phyloP scores from a whole-genome alignment of 1,139 yeast species.

The Meyerozyma carpophila region DNA sequence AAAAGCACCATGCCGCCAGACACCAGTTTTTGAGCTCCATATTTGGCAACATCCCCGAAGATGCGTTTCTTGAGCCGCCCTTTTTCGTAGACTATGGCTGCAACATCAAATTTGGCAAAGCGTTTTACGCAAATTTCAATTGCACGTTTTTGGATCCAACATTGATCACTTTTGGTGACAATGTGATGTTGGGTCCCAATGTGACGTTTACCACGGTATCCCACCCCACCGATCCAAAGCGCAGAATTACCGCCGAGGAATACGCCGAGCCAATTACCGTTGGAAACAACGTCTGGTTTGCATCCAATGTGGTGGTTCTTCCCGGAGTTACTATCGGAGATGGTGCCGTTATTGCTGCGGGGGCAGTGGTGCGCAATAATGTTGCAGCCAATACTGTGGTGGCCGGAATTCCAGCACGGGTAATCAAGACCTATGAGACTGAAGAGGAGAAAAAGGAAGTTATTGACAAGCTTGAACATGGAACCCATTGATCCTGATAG shows the following conservation, averaged over 20 bases:
- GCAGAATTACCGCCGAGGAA: conserved; percentile 42
- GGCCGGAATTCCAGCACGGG: conserved; percentile 57
- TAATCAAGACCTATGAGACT: conserved; percentile 25
- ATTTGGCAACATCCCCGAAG: conserved; percentile 40
- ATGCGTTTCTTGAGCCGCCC: conserved; percentile 46
- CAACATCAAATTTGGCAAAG: conserved; percentile 45
- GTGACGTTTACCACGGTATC: conserved; percentile 58
- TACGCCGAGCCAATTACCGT: conserved; percentile 52
- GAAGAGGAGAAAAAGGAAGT: conserved; percentile 5
- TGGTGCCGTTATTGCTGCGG: conserved; percentile 62
- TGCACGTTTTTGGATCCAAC: conserved; percentile 54
- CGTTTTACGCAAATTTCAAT: conserved; percentile 53
- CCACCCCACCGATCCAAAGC: conserved; percentile 52
- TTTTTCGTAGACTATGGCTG: conserved; percentile 56
- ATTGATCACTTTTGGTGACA: conserved; percentile 55
- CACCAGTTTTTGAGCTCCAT: conserved; percentile 27
- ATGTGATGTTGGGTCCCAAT: conserved; percentile 60
- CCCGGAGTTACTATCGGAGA: conserved; percentile 68
- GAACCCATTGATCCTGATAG: not conserved
- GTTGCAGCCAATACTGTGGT: conserved; percentile 50
- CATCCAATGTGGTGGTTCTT: conserved; percentile 46
- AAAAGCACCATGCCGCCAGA: conserved; percentile 30
- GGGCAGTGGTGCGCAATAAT: conserved; percentile 53
- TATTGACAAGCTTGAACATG: not conserved
- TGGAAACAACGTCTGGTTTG: conserved; percentile 66